Evolutionary conservation across 441 rosid genomes (phyloP).

Genomic region (Pelargonium citronellum): DNA sequence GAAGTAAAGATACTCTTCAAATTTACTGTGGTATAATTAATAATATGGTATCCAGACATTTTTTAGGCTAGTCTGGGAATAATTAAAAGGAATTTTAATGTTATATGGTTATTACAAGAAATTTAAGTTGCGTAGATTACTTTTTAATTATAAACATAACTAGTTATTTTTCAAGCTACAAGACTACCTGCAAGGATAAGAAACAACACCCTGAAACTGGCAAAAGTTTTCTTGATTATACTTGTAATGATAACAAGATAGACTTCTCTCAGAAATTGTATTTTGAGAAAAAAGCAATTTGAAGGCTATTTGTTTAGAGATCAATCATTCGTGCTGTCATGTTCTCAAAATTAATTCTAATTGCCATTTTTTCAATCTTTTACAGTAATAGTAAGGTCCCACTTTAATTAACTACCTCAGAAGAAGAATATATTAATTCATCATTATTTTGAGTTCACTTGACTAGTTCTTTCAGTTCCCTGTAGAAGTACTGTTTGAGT

Average conservation of each 20-base stretch:
- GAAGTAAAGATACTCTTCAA: neutral
- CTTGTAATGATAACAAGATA: constrained; percentile 4
- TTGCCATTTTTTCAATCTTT: neutral
- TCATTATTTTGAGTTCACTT: neutral
- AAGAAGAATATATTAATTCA: constrained; percentile 4
- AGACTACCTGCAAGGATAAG: neutral
- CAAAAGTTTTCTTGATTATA: neutral
- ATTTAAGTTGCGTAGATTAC: constrained; percentile 1
- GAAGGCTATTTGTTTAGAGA: neutral
- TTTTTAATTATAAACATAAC: neutral
- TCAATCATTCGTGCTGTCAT: neutral
- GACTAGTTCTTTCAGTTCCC: neutral
- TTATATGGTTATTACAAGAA: neutral
- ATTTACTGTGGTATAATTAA: neutral
- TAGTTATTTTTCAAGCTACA: neutral
- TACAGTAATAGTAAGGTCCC: neutral
- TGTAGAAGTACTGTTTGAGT: constrained; percentile 2
- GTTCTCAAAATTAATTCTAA: neutral
- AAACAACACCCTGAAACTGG: constrained; percentile 2
- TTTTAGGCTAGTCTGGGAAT: constrained; percentile 4
- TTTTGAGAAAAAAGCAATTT: neutral
- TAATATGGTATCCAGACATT: neutral
- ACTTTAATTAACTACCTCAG: neutral
- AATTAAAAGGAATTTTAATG: neutral
- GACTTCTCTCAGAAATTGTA: constrained; percentile 1